Conservation (phyloP, 257 asterid genomes). For the Penstemon newberryi region DNA sequence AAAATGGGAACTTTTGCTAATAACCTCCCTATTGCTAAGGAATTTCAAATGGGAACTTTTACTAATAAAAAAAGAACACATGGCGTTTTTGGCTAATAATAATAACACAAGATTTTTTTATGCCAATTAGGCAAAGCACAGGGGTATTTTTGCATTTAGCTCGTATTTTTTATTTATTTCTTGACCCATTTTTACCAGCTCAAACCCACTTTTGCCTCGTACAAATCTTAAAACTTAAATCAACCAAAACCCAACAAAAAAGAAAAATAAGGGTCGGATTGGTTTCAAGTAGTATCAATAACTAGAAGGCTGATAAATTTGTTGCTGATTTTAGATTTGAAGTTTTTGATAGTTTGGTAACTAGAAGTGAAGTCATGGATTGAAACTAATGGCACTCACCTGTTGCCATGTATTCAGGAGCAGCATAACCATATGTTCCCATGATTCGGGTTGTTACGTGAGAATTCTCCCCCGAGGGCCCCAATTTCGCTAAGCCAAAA, state of each 20-base stretch:
- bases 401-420: constrained; percentile 57
- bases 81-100: no score
- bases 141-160: no score
- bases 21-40: no score
- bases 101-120: no score
- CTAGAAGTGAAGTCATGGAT: neutral
- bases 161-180: no score
- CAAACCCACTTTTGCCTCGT: no score
- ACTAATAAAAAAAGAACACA: no score
- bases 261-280: no score
- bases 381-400: constrained; percentile 35
- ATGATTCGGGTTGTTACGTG: constrained; percentile 63
- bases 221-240: neutral
- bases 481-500: constrained; percentile 58
- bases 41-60: no score
- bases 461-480: constrained; percentile 51
- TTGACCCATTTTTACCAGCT: no score
- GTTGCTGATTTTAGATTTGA: neutral
- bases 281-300: neutral
- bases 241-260: neutral
- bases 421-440: constrained; percentile 64
- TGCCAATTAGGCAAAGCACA: no score
- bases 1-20: no score
- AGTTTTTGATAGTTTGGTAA: neutral
- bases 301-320: neutral